Percentiles rank a stretch among this genome's conserved stretches.
Conservation (phyloP, 306 rosid species). For the Trichosanthes cucumerina region DNA sequence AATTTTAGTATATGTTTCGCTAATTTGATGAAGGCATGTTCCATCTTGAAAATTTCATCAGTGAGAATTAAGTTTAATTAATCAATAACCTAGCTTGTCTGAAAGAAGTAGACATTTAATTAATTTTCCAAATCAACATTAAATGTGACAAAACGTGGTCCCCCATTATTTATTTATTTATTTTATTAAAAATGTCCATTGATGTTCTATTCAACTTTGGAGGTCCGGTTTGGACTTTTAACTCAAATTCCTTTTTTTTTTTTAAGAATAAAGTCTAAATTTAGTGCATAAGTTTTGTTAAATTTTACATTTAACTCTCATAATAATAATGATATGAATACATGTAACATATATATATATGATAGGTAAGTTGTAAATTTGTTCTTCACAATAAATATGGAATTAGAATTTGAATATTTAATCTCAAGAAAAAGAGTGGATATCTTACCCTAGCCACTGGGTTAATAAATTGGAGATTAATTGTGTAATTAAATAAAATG, state of each 20-base stretch:
- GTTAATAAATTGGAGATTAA: no score
- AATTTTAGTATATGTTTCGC: neutral
- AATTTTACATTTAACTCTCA: no score
- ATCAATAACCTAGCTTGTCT: neutral
- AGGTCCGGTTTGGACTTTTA: neutral
- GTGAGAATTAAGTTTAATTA: neutral
- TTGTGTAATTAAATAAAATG: no score
- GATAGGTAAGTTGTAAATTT: no score
- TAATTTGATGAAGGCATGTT: neutral
- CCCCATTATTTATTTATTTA: neutral
- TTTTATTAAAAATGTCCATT: neutral
- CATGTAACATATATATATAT: no score
- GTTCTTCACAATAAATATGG: no score
- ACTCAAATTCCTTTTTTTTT: neutral
- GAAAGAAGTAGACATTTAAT: neutral
- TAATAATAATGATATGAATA: no score
- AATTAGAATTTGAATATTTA: no score
- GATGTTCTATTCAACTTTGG: neutral
- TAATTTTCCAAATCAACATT: neutral
- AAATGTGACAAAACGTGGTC: neutral
- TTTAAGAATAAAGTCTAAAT: neutral
- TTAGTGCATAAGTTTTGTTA: neutral
- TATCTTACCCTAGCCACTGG: no score
- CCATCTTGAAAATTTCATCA: neutral
- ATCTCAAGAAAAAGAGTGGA: no score